A percentile compares a stretch with the other conserved stretches of the same genome.
phyloP scores from a whole-genome alignment of 208 protist species.

The Leishmania gerbilli region DNA sequence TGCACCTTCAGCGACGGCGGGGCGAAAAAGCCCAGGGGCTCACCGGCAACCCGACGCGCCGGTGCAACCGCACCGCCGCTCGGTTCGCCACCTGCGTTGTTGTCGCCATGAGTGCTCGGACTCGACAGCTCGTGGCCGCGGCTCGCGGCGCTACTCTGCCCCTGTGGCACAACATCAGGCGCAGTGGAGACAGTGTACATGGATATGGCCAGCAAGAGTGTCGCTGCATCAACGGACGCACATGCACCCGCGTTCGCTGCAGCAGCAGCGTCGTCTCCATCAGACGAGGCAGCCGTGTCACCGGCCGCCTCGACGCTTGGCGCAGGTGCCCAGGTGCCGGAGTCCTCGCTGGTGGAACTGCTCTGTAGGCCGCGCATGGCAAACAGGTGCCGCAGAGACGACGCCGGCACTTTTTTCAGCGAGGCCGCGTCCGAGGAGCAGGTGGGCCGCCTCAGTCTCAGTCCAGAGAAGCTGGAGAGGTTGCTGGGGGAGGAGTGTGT shows the following conservation, averaged over 20 bases:
- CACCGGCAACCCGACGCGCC: not conserved
- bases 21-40: not conserved
- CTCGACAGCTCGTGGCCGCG: not conserved
- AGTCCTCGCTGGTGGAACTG: slow-evolving; percentile 18
- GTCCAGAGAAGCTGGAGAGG: not conserved
- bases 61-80: not conserved
- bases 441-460: slow-evolving; percentile 7
- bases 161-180: not conserved
- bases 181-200: not conserved
- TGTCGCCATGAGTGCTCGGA: not conserved
- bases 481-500: not conserved
- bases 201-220: not conserved
- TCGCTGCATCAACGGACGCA: not conserved
- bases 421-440: slow-evolving; percentile 5
- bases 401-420: slow-evolving; percentile 1
- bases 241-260: not conserved
- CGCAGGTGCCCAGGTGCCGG: slow-evolving; percentile 8
- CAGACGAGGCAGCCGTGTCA: not conserved
- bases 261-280: not conserved
- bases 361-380: slow-evolving; percentile 7
- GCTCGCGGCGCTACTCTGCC: not conserved
- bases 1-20: slow-evolving; percentile 7
- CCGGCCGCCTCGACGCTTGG: not conserved
- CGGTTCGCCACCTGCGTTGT: not conserved
- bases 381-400: slow-evolving; percentile 18